Conservation (phyloP, 345 rosid genomes). For the Dovyalis caffra region DNA sequence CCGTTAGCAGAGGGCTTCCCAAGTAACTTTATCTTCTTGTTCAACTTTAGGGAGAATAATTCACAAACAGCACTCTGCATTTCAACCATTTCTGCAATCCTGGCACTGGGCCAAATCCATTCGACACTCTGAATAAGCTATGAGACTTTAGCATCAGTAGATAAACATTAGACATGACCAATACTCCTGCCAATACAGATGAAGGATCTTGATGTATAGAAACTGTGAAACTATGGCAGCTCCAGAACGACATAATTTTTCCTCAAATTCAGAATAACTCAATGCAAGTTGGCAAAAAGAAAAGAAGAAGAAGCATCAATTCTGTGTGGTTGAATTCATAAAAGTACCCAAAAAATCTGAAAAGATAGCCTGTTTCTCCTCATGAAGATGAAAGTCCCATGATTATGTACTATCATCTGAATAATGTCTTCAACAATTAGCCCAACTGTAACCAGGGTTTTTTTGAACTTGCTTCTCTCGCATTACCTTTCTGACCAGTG, state of each 20-base stretch:
- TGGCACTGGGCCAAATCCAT: too few species aligned
- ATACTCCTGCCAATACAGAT: background rate
- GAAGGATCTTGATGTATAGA: background rate
- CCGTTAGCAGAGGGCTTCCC: too few species aligned
- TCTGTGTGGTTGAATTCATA: background rate
- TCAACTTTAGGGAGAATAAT: too few species aligned
- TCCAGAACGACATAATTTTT: background rate
- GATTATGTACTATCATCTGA: background rate
- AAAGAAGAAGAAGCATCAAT: background rate
- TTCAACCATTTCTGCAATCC: too few species aligned
- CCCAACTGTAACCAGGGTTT: slow-evolving; percentile 63
- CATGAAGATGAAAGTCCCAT: background rate
- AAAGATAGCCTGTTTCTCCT: background rate
- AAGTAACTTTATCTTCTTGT: too few species aligned
- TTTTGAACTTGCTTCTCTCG: slow-evolving; percentile 43
- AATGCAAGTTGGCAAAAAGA: too few species aligned
- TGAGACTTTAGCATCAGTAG: too few species aligned
- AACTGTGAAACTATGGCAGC: background rate
- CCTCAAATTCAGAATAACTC: background rate
- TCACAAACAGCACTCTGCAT: too few species aligned
- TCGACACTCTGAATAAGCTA: too few species aligned
- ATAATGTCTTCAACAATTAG: slow-evolving; percentile 16
- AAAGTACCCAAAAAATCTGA: background rate
- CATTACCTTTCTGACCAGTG: slow-evolving; percentile 50
- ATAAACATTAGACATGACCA: background rate